Evolutionary conservation across 257 asterid species (phyloP).

Genomic region (Plantago ovata): DNA sequence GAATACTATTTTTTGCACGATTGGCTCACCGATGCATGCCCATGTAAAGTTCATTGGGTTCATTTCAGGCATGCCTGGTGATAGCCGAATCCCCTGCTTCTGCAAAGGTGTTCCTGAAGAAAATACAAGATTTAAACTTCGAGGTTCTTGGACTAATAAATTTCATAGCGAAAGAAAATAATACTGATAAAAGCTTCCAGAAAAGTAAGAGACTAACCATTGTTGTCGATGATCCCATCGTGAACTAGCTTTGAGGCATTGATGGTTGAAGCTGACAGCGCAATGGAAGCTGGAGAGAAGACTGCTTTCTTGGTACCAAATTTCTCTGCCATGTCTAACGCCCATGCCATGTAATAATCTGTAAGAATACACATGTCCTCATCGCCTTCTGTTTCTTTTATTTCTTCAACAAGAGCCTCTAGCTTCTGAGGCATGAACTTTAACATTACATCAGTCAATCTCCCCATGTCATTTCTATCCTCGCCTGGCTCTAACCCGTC

Average conservation of each 20-base stretch:
- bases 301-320: slow-evolving; percentile 2
- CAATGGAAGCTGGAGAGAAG: slow-evolving; percentile 14
- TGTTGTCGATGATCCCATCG: slow-evolving; percentile 13
- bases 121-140: not conserved
- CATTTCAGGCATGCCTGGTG: slow-evolving; percentile 37
- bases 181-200: not conserved
- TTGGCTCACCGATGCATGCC: slow-evolving; percentile 20
- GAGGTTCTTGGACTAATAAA: not conserved
- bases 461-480: slow-evolving; percentile 11
- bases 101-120: slow-evolving; percentile 31
- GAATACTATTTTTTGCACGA: slow-evolving; percentile 31
- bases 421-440: slow-evolving; percentile 14
- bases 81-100: slow-evolving; percentile 30
- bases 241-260: slow-evolving; percentile 8
- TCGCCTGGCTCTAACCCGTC: slow-evolving; percentile 15
- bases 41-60: slow-evolving; percentile 29
- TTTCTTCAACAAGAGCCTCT: not conserved
- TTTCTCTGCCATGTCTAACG: slow-evolving; percentile 10
- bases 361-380: slow-evolving; percentile 11
- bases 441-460: not conserved
- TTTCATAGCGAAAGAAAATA: not conserved
- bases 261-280: not conserved
- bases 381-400: not conserved
- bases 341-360: slow-evolving; percentile 12
- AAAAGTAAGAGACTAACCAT: slow-evolving; percentile 7